Conservation (phyloP, 306 rosid species). For the Casuarina cunninghamiana region DNA sequence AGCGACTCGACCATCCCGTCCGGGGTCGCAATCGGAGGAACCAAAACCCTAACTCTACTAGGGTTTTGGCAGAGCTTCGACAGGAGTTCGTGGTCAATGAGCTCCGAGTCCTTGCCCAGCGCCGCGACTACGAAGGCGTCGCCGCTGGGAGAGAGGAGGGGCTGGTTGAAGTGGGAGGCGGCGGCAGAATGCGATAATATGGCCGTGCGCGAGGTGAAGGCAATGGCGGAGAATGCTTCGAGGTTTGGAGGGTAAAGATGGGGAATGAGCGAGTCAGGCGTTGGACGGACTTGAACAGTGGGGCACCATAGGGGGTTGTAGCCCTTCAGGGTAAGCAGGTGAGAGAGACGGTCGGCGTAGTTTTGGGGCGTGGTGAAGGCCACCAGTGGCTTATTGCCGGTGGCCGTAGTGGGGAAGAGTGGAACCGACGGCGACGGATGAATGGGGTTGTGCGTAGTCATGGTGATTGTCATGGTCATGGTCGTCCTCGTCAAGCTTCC, state of each 20-base stretch:
- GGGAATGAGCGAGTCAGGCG: constrained; percentile 41
- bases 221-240: constrained; percentile 58
- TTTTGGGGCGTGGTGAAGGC: constrained; percentile 75
- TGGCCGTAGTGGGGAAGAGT: background rate
- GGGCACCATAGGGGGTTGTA: constrained; percentile 61
- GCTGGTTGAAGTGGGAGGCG: constrained; percentile 27
- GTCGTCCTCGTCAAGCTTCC: too few species aligned
- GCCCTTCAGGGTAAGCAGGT: constrained; percentile 44
- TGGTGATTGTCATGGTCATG: background rate
- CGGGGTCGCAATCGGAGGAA: constrained; percentile 62
- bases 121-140: constrained; percentile 59
- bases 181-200: constrained; percentile 55
- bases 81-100: constrained; percentile 38
- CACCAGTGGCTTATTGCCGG: constrained; percentile 22
- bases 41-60: constrained; percentile 39
- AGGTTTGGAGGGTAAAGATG: constrained; percentile 48
- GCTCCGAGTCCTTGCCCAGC: constrained; percentile 74
- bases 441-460: background rate
- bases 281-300: constrained; percentile 47
- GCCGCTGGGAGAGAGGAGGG: constrained; percentile 48
- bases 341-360: constrained; percentile 60
- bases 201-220: constrained; percentile 73
- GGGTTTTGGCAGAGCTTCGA: constrained; percentile 30
- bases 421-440: background rate
- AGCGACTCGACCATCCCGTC: constrained; percentile 42